phyloP scores from a whole-genome alignment of 148 eudicot genomes.

The Vaccinium myrtillus region DNA sequence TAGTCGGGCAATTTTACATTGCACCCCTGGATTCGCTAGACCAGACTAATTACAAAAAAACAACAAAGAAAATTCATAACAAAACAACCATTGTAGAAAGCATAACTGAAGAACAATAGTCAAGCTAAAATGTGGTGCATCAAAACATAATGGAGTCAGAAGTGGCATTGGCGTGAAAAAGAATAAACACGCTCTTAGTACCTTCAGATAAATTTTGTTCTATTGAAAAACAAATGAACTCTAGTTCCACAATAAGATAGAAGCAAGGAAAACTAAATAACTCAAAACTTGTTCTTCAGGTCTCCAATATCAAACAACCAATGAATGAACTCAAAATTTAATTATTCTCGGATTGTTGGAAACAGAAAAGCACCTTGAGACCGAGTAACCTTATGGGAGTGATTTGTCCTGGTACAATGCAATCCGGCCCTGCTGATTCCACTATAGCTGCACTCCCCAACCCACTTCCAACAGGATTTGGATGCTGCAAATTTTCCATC shows the following conservation, averaged over 20 bases:
- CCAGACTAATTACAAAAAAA: background rate
- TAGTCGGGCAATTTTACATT: background rate
- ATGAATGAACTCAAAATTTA: background rate
- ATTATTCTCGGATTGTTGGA: background rate
- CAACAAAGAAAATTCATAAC: background rate
- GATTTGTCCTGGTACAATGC: conserved; percentile 90
- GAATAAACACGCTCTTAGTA: background rate
- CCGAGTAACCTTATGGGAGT: conserved; percentile 83
- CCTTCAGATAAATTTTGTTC: background rate
- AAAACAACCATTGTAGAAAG: background rate
- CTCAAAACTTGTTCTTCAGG: background rate
- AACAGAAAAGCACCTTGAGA: conserved; percentile 55
- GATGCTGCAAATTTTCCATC: conserved; percentile 51
- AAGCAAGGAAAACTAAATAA: background rate
- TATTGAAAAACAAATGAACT: background rate
- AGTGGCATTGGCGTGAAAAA: conserved; percentile 9
- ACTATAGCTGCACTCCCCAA: conserved; percentile 77
- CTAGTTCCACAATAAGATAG: background rate
- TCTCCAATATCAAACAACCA: background rate
- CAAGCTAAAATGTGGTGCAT: background rate
- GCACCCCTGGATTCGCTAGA: background rate
- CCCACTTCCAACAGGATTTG: conserved; percentile 77
- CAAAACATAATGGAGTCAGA: background rate
- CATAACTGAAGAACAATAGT: background rate
- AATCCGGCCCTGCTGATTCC: conserved; percentile 97